Conservation (phyloP, 2,329 filamentous ascomycete genomes). For the Colletotrichum melonis region DNA sequence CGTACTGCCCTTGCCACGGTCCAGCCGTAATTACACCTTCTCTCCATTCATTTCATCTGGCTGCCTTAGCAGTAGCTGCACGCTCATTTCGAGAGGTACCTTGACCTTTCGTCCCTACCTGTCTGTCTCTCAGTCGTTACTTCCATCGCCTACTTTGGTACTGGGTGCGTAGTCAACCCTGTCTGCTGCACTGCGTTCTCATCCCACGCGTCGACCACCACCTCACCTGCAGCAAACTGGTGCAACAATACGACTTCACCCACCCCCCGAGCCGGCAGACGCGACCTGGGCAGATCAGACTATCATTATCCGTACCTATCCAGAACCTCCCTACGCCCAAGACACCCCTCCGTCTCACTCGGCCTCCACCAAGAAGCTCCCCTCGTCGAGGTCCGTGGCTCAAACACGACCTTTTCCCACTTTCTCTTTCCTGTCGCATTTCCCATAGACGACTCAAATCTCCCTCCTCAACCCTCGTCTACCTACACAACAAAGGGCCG, state of each 20-base stretch:
- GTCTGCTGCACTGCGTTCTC: background rate
- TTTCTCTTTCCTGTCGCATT: slow-evolving; percentile 3
- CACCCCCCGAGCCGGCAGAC: slow-evolving; percentile 13
- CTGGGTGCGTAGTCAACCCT: background rate
- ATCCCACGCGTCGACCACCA: slow-evolving; percentile 20
- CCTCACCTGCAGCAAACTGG: background rate
- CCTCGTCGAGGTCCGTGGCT: slow-evolving; percentile 2
- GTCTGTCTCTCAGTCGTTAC: background rate
- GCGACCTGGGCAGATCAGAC: slow-evolving; percentile 1
- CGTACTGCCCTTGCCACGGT: slow-evolving; percentile 1
- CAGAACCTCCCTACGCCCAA: background rate
- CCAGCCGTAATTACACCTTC: slow-evolving; percentile 7
- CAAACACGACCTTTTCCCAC: slow-evolving; percentile 11
- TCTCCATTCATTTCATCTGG: background rate
- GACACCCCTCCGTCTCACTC: background rate
- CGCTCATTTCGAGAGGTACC: background rate
- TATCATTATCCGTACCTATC: background rate
- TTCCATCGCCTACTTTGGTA: background rate
- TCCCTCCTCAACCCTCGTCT: slow-evolving; percentile 23
- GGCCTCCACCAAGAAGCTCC: background rate
- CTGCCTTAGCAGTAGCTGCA: background rate
- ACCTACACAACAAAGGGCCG: background rate
- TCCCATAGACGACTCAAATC: slow-evolving; percentile 11
- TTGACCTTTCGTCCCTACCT: background rate
- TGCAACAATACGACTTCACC: background rate